Evolutionary conservation across 805 yeast genomes (phyloP).

Genomic region (Komagataella populi): DNA sequence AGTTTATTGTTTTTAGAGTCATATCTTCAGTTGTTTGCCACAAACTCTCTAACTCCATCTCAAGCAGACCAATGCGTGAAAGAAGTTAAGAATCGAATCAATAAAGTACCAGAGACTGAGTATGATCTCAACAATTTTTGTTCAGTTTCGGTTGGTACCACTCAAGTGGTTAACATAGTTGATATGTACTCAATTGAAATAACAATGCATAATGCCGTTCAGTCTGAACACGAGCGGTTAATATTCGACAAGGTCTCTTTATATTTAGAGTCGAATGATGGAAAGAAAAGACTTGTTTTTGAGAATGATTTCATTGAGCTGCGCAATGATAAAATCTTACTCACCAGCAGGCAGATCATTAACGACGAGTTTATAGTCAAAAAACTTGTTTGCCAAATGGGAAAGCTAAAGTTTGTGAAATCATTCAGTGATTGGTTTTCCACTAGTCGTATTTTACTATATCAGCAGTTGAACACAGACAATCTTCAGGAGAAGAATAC

Average conservation of each 20-base stretch:
- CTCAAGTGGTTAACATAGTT: neutral
- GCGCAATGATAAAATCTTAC: neutral
- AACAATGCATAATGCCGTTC: neutral
- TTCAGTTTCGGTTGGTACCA: neutral
- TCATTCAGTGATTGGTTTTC: neutral
- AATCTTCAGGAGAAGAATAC: neutral
- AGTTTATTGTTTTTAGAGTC: conserved; percentile 18
- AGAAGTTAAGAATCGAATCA: neutral
- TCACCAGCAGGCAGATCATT: neutral
- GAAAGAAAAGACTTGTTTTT: neutral
- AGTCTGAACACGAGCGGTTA: neutral
- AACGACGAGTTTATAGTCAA: neutral
- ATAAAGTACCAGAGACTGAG: neutral
- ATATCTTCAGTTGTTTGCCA: conserved; percentile 25
- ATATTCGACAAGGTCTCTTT: neutral
- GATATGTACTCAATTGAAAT: neutral
- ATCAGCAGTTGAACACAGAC: neutral
- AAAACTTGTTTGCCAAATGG: neutral
- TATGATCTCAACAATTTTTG: neutral
- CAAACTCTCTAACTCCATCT: conserved; percentile 3
- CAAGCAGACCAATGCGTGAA: neutral
- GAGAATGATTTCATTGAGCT: neutral
- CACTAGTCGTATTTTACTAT: neutral
- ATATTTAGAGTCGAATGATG: neutral
- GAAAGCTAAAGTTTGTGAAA: neutral